Evolutionary conservation across 1,284 basidiomycete species (phyloP).

Genomic region (Filobasidium uniguttulatum): DNA sequence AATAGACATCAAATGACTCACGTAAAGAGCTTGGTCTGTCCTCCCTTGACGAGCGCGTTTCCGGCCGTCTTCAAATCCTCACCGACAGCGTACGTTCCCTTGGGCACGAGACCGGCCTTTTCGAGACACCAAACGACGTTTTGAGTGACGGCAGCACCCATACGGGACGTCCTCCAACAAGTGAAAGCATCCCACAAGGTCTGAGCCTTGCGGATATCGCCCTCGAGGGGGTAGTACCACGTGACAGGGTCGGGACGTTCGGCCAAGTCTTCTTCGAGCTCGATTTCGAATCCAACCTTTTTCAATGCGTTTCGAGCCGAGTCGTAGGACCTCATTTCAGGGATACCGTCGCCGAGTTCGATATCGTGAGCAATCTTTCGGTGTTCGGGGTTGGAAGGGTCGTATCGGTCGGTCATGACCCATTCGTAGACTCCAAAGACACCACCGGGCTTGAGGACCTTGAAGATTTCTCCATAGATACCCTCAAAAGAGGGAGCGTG

Average conservation of each 20-base stretch:
- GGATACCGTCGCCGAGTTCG: conserved; percentile 90
- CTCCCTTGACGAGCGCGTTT: conserved; percentile 67
- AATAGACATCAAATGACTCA: conserved; percentile 15
- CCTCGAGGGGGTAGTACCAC: conserved; percentile 96
- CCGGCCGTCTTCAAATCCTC: conserved; percentile 76
- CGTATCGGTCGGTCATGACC: conserved; percentile 95
- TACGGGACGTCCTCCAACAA: conserved; percentile 77
- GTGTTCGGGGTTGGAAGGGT: conserved; percentile 72
- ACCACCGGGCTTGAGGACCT: conserved; percentile 93
- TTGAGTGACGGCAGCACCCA: conserved; percentile 76
- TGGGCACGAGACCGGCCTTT: conserved; percentile 65
- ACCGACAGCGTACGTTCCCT: conserved; percentile 84
- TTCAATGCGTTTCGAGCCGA: conserved; percentile 64
- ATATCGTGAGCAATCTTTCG: conserved; percentile 82
- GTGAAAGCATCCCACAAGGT: conserved; percentile 83
- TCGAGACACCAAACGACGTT: conserved; percentile 67
- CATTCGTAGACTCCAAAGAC: conserved; percentile 96
- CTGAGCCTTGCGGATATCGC: conserved; percentile 81
- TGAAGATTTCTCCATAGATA: conserved; percentile 85
- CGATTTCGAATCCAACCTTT: conserved; percentile 74
- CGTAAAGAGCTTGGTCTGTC: conserved; percentile 61
- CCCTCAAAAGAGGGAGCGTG: conserved; percentile 94
- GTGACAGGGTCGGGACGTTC: conserved; percentile 62
- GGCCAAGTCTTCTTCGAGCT: conserved; percentile 89
- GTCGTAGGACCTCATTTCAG: conserved; percentile 78